These are phyloP conservation scores for Phytophthora sansomeana DNA, from an alignment of 352 stramenopile species.

Conservation along the genomic window DNA sequence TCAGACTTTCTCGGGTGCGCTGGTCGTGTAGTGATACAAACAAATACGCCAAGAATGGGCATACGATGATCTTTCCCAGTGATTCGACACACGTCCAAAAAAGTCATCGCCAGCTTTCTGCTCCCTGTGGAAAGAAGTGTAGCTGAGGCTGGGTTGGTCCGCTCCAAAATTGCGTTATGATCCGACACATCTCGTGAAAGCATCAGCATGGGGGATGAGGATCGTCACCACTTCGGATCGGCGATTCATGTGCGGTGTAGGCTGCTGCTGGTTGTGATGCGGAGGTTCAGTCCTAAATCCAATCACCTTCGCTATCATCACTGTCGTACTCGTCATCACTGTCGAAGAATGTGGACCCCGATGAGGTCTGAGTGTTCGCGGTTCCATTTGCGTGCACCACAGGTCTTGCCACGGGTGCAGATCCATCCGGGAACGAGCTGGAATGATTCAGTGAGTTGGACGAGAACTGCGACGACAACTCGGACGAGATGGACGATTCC, in stretches of 20 bases:
- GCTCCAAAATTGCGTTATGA: constrained; percentile 25
- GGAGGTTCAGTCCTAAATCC: constrained; percentile 54
- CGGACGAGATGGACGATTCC: constrained; percentile 45
- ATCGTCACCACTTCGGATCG: constrained; percentile 18
- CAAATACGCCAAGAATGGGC: constrained; percentile 9
- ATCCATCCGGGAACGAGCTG: constrained; percentile 44
- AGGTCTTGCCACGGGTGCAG: constrained; percentile 24
- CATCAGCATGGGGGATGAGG: constrained; percentile 5
- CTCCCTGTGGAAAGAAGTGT: constrained; percentile 1
- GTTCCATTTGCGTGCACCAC: constrained; percentile 23
- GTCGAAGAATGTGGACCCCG: constrained; percentile 51
- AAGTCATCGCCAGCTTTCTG: constrained; percentile 3
- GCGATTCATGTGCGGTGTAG: constrained; percentile 9
- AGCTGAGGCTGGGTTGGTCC: constrained; percentile 4
- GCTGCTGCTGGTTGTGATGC: constrained; percentile 3
- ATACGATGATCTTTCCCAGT: not conserved
- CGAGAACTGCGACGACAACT: constrained; percentile 33
- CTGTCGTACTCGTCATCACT: constrained; percentile 65
- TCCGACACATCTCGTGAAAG: constrained; percentile 4
- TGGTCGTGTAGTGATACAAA: constrained; percentile 29
- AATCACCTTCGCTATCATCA: constrained; percentile 81
- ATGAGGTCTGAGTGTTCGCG: constrained; percentile 29
- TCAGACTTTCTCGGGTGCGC: constrained; percentile 13
- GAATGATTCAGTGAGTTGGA: constrained; percentile 35
- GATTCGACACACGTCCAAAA: constrained; percentile 1